phyloP scores from a whole-genome alignment of 257 asterid genomes.

The Fraxinus cuspidata region DNA sequence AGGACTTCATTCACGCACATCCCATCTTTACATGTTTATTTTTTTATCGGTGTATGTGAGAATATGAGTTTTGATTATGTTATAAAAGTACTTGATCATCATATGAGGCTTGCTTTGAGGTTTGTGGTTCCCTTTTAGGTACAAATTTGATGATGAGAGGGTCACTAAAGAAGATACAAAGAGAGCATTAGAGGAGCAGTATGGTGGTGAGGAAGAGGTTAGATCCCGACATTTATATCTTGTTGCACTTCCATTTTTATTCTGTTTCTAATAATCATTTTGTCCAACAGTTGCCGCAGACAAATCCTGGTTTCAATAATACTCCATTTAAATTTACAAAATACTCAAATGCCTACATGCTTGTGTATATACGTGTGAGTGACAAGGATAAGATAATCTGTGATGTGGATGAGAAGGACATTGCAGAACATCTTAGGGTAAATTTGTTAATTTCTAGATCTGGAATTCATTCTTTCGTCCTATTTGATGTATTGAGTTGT shows the following conservation, averaged over 20 bases:
- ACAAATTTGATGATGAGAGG: conserved; percentile 95
- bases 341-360: conserved; percentile 99
- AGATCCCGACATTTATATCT: conserved; percentile 8
- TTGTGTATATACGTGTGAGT: conserved; percentile 91
- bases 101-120: conserved; percentile 15
- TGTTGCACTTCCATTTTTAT: conserved; percentile 13
- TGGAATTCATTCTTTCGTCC: background rate
- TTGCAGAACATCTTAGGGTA: conserved; percentile 81
- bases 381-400: conserved; percentile 97
- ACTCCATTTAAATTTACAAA: conserved; percentile 94
- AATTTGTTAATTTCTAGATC: conserved; percentile 21
- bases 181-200: conserved; percentile 96
- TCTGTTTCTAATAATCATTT: conserved; percentile 30
- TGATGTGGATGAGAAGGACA: conserved; percentile 88
- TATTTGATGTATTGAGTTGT: conserved; percentile 18
- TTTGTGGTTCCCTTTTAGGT: conserved; percentile 56
- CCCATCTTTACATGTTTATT: background rate
- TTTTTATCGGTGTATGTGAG: background rate
- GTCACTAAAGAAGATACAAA: conserved; percentile 95
- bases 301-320: conserved; percentile 96
- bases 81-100: conserved; percentile 6
- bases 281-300: conserved; percentile 71
- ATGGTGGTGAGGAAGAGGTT: conserved; percentile 99
- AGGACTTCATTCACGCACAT: background rate
- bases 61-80: conserved; percentile 22